Evolutionary conservation across 768 basidiomycete species (phyloP), one percentile per base, ranked within the genome.

Genomic region (Lactarius sp.): DNA sequence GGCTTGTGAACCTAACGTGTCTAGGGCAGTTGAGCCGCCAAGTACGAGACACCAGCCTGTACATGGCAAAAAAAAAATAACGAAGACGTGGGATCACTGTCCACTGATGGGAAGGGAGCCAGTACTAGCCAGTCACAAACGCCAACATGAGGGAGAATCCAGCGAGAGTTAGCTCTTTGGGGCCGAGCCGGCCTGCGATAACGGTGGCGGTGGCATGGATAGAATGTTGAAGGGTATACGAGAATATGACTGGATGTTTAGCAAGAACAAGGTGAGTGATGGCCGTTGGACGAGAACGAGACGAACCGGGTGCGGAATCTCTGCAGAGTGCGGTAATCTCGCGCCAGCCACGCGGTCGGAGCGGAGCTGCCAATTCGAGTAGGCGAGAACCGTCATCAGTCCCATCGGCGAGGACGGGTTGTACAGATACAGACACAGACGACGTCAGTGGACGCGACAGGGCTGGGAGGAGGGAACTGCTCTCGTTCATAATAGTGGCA

Each of bases 91-190:
- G 82, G 83, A 85, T 80, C 81, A 78, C 75, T 22, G 33, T 49
- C 22, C 47, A 27, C 67, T 70, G 63, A 69, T 52, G 69, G 36
- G 64, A 52, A 72, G 69, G 52, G 62, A 66, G 62, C 58, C 65
- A 70, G 70, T 73, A 85, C 85, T 85, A 75, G 83, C 87, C 86
- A 79, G 88, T 87, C 8, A 89, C 88, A 71, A 84, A 87, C 14
- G 87, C 88, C 68, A 91, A 74, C 88, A 90, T 90, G 71, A 87
- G 75, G 34, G 86, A 80, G 69, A 90, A 87, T 49, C 89, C 87
- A 13, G 89, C 81, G 2, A 82, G 84, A 1, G 87, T 87, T 16
- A 91, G 76, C 69, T 87, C 84, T 66, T 85, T 77, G 20, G 88
- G 83, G 2, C 89, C 88, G 9, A 90, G 78, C 20, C 83, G 83